These are phyloP conservation scores for Alternaria consortialis DNA, from an alignment of 2,329 filamentous ascomycete species.

Conservation along the genomic window DNA sequence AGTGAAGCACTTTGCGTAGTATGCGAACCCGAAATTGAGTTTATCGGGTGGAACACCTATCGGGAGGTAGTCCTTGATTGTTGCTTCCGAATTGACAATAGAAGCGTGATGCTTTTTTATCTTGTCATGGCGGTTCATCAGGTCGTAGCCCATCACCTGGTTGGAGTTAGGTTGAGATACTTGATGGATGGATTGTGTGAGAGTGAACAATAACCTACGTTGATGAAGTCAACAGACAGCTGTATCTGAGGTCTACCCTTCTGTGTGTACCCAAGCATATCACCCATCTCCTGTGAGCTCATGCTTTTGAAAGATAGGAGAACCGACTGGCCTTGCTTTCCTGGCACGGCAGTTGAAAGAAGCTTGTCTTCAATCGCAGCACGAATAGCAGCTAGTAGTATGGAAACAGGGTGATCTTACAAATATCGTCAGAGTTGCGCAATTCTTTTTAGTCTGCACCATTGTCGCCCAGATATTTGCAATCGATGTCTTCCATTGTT, in stretches of 20 bases:
- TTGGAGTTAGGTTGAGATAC: no score
- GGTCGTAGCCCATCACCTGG: no score
- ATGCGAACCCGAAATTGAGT: slow-evolving; percentile 73
- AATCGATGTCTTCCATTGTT: slow-evolving; percentile 66
- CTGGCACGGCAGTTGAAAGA: slow-evolving; percentile 74
- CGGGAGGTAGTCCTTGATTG: slow-evolving; percentile 67
- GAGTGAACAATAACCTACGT: slow-evolving; percentile 46
- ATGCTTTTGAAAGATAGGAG: neutral
- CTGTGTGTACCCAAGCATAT: slow-evolving; percentile 74
- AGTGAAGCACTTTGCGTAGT: slow-evolving; percentile 74
- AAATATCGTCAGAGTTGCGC: slow-evolving; percentile 66
- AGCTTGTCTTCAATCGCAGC: slow-evolving; percentile 66
- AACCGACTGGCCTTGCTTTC: slow-evolving; percentile 20
- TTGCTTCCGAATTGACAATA: slow-evolving; percentile 62
- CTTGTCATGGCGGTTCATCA: no score
- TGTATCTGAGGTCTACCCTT: slow-evolving; percentile 67
- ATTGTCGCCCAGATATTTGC: slow-evolving; percentile 71
- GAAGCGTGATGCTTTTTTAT: no score
- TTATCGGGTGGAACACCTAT: slow-evolving; percentile 65
- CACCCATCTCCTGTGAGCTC: slow-evolving; percentile 51
- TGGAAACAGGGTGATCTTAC: slow-evolving; percentile 71
- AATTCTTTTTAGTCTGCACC: slow-evolving; percentile 72
- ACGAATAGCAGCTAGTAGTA: slow-evolving; percentile 68
- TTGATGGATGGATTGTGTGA: no score
- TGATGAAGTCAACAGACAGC: slow-evolving; percentile 70